phyloP scores from a whole-genome alignment of 768 basidiomycete species.

The Asterophora parasitica region DNA sequence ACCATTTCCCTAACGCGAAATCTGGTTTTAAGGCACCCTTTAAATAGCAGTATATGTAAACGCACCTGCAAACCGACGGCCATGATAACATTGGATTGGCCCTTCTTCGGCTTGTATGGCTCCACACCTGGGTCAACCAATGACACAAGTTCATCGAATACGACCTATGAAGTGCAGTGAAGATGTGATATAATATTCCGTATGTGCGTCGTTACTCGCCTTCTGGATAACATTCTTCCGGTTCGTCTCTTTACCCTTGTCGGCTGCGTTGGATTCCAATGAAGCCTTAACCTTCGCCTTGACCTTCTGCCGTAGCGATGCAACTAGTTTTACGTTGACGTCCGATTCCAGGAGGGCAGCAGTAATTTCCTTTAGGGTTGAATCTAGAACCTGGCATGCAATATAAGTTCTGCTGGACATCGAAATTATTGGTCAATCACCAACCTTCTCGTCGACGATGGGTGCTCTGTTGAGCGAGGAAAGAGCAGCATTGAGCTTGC shows the following conservation, averaged over 20 bases:
- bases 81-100: conserved; percentile 93
- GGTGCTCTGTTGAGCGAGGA: conserved; percentile 83
- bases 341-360: conserved; percentile 93
- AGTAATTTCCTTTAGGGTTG: conserved; percentile 91
- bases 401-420: conserved; percentile 7
- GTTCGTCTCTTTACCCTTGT: conserved; percentile 76
- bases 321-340: conserved; percentile 96
- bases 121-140: conserved; percentile 95
- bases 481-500: conserved; percentile 89
- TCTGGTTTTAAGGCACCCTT: too few species aligned
- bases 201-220: conserved; percentile 36
- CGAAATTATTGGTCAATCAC: conserved; percentile 14
- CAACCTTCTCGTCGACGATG: conserved; percentile 87
- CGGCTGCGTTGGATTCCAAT: conserved; percentile 56
- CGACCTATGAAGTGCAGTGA: conserved; percentile 53
- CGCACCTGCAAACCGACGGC: conserved; percentile 91
- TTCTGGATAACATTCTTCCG: conserved; percentile 90
- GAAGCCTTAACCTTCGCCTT: conserved; percentile 85
- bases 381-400: conserved; percentile 76
- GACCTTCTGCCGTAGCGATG: conserved; percentile 81
- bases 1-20: conserved; percentile 72
- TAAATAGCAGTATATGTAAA: conserved; percentile 1
- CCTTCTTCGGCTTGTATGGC: conserved; percentile 95
- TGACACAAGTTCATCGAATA: conserved; percentile 94
- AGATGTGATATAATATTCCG: neutral